Evolutionary conservation across 1,139 yeast species (phyloP).

Genomic region (Yamadazyma dendronema): DNA sequence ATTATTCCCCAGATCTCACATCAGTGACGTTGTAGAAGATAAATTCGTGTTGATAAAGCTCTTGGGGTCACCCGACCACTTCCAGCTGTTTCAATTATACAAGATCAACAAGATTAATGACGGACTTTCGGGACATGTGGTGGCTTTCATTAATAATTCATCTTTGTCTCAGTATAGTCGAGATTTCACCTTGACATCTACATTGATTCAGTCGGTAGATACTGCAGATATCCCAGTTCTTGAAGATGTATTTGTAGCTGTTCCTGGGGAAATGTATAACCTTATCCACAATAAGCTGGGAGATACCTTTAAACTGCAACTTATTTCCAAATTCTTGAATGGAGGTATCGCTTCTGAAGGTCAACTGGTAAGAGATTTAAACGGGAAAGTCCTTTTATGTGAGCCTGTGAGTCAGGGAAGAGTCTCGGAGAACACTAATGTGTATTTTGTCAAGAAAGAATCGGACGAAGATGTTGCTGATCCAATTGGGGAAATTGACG

Average conservation of each 20-base stretch:
- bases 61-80: slow-evolving; percentile 46
- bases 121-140: slow-evolving; percentile 19
- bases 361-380: slow-evolving; percentile 37
- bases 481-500: slow-evolving; percentile 6
- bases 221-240: slow-evolving; percentile 28
- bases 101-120: slow-evolving; percentile 33
- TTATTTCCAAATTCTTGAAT: slow-evolving; percentile 25
- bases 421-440: slow-evolving; percentile 39
- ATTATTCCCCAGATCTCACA: slow-evolving; percentile 22
- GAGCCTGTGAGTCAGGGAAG: slow-evolving; percentile 76
- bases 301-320: slow-evolving; percentile 27
- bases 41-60: slow-evolving; percentile 33
- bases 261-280: slow-evolving; percentile 45
- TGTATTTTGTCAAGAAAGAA: slow-evolving; percentile 48
- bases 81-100: slow-evolving; percentile 34
- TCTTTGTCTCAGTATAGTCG: slow-evolving; percentile 30
- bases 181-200: slow-evolving; percentile 34
- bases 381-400: slow-evolving; percentile 56
- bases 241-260: slow-evolving; percentile 34
- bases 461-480: not conserved
- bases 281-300: slow-evolving; percentile 29
- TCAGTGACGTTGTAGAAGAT: slow-evolving; percentile 13
- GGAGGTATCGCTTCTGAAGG: slow-evolving; percentile 36
- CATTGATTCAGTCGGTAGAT: slow-evolving; percentile 31
- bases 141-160: slow-evolving; percentile 40